Conservation (phyloP, 306 rosid genomes). For the Albizia julibrissin region DNA sequence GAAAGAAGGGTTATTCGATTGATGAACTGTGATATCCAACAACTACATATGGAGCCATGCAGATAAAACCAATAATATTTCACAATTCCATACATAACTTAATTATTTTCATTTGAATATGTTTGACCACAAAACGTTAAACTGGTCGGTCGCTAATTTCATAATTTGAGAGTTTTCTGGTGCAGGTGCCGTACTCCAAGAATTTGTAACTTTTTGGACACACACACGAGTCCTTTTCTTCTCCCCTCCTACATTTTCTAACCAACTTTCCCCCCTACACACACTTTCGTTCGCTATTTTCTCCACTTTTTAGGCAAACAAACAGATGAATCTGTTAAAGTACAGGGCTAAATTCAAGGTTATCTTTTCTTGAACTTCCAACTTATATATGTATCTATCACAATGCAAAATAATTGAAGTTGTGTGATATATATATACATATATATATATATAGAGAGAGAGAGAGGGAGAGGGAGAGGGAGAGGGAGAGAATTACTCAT, state of each 20-base stretch:
- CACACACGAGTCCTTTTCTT: background rate
- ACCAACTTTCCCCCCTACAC: background rate
- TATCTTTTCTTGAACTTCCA: background rate
- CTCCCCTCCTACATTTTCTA: background rate
- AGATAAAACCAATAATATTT: background rate
- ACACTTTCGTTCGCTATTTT: background rate
- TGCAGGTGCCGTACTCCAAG: background rate
- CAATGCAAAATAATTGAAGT: too few relatives aligned
- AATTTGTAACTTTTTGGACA: background rate
- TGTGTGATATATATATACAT: background rate
- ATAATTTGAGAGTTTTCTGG: background rate
- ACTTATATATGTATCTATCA: too few relatives aligned
- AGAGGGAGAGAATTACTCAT: too few relatives aligned
- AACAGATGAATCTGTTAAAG: background rate
- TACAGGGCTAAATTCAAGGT: background rate
- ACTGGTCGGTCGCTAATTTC: background rate
- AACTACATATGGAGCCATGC: background rate
- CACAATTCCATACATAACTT: background rate
- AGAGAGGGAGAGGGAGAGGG: too few relatives aligned
- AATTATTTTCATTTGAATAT: background rate
- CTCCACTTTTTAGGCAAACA: background rate
- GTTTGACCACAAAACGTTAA: slow-evolving; percentile 3
- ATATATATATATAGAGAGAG: too few relatives aligned
- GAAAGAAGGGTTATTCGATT: background rate
- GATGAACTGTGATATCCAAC: background rate